phyloP scores from a whole-genome alignment of 208 protist species.

The Trypanosomatidae sp. region DNA sequence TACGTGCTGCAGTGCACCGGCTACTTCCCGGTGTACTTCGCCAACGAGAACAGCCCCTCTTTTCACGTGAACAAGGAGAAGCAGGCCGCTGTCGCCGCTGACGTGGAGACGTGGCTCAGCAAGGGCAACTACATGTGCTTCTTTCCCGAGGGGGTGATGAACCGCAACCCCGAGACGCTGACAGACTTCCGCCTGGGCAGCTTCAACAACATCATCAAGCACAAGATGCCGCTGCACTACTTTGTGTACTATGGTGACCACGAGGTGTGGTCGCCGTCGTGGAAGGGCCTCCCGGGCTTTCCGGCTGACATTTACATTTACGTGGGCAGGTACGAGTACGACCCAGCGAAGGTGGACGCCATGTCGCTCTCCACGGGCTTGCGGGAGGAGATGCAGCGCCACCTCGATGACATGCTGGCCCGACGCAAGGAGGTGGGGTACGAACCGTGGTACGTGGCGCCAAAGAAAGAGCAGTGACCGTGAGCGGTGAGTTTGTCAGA shows the following conservation, averaged over 20 bases:
- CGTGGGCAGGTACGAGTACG: conserved; percentile 80
- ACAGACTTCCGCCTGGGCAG: conserved; percentile 83
- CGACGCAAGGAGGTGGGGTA: conserved; percentile 39
- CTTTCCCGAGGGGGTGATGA: conserved; percentile 87
- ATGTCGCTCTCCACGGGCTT: conserved; percentile 43
- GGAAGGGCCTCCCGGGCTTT: conserved; percentile 64
- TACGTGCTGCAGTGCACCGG: conserved; percentile 62
- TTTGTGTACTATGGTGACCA: conserved; percentile 74
- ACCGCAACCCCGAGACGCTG: conserved; percentile 75
- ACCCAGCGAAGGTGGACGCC: conserved; percentile 37
- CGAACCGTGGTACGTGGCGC: conserved; percentile 38
- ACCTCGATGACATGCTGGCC: conserved; percentile 58
- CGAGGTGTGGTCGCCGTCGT: conserved; percentile 68
- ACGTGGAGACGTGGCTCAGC: conserved; percentile 59
- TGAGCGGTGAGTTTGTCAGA: no score
- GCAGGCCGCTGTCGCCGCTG: conserved; percentile 62
- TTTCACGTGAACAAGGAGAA: conserved; percentile 85
- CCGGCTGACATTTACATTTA: conserved; percentile 80
- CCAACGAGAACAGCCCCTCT: conserved; percentile 35
- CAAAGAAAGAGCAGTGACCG: conserved; percentile 8
- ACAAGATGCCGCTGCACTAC: conserved; percentile 73
- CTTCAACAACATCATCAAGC: conserved; percentile 70
- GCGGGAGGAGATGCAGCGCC: conserved; percentile 73
- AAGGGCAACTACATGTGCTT: conserved; percentile 69
- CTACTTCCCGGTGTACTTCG: conserved; percentile 88